Evolutionary conservation across 2,329 filamentous ascomycete species (phyloP), one percentile per base, ranked within the genome.

Genomic region (Trichothecium sympodiale): DNA sequence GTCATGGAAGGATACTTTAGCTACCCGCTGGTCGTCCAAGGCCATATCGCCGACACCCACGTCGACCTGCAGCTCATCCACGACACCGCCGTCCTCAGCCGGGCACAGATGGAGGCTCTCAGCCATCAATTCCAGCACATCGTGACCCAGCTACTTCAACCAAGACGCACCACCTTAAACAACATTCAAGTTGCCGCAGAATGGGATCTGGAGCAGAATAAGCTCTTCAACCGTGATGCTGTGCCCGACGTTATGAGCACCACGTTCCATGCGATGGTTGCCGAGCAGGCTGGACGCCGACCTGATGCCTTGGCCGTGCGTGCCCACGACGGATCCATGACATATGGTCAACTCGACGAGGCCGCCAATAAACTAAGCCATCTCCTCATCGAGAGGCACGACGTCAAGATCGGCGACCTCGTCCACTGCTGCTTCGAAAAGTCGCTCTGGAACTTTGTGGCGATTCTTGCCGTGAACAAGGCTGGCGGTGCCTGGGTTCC

Each of bases 401-500:
- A 50, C n/a, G 40, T 56, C 12, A 32, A 38, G 12, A 40, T 41
- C 2, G 52, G 46, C 16, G 37, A 36, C 2, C 27, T 50, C 8
- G 20, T 35, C 8, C 33, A 18, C n/a, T 26, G 27, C 20, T 35
- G 33, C 17, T 18, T 27, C 14, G 33, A 35, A 18, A 35, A 35
- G 17, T 27, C 33, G 3, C 10, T n/a, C 15, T 28, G 14, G 13
- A 8, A 14, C n/a, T 15, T 35, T 16, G 14, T 35, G 8, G 33
- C 33, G 25, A 35, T 35, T 17, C 17, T 46, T 1, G 43, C 37
- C 8, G 34, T 46, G 5, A 18, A 43, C 23, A 38, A 40, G 14
- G 40, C 43, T 3, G 42, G 42, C 5, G 42, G 36, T 8, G 37
- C 30, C 9, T 42, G 39, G 5, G 42, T 43, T 14, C 39, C 38